These are phyloP conservation scores for Erodium moschatum DNA, from an alignment of 441 rosid genomes.

Conservation along the genomic window DNA sequence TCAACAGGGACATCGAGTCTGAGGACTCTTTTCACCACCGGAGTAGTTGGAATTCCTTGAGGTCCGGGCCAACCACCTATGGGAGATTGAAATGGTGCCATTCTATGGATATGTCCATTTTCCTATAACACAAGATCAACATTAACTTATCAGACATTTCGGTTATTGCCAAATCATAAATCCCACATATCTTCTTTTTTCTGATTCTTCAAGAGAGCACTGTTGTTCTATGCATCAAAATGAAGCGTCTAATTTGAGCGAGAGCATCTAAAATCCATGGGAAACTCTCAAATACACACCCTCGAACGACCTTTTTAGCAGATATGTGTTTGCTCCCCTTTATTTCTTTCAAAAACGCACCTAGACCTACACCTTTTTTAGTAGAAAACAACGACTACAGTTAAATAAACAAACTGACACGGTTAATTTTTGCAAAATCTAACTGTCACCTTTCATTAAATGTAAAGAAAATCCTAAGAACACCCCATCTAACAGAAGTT, in stretches of 20 bases:
- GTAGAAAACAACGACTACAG: no score
- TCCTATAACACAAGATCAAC: constrained; percentile 41
- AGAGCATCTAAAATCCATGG: background rate
- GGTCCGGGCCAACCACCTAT: constrained; percentile 69
- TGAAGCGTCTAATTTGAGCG: background rate
- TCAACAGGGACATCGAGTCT: constrained; percentile 93
- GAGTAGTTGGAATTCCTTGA: constrained; percentile 51
- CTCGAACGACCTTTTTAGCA: no score
- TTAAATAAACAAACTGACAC: no score
- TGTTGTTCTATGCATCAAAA: background rate
- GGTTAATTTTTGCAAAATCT: no score
- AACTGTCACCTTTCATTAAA: no score
- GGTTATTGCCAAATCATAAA: background rate
- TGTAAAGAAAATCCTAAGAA: no score
- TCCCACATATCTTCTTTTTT: background rate
- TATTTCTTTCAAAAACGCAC: no score
- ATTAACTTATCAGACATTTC: background rate
- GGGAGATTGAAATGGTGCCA: constrained; percentile 51
- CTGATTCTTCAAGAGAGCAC: no score
- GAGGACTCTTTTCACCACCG: constrained; percentile 57
- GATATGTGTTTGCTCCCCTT: no score
- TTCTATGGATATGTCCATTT: constrained; percentile 63
- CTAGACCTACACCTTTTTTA: no score
- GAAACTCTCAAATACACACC: no score
- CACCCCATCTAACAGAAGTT: no score